Evolutionary conservation across 306 rosid genomes (phyloP), one percentile per base, ranked within the genome.

Genomic region (Arachis stenosperma): DNA sequence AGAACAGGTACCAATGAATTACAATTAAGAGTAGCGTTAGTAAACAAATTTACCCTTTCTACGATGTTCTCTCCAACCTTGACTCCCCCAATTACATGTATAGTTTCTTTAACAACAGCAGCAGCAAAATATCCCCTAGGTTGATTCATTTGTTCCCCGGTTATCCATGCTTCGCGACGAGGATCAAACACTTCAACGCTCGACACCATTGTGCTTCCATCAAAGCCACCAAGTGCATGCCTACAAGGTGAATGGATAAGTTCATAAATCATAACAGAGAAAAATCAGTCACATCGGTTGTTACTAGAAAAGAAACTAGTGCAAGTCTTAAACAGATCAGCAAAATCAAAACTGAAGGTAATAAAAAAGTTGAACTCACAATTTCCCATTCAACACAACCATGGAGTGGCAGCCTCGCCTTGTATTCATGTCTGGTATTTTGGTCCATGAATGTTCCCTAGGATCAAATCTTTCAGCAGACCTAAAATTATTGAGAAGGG

Each of bases 381-480:
- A 62, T 51, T 84, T 86, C 43, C 81, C 88, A n/a, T 90, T 83
- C 29, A 83, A 79, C 22, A 71, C 86, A 65, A 83, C 89, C 82
- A 82, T 71, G 13, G 78, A 53, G 36, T 74, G 78, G 65, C 78
- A 74, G 30, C 71, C 78, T 47, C 78, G 63, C 71, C 64, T 74
- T 64, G 78, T 41, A 53, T 72, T 75, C 96, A 86, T 88, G 72
- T 55, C 27, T 12, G 87, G 75, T 57, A 73, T 84, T 81, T 67
- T 85, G 53, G 78, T 81, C 96, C 96, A 88, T 17, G 79, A 70
- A 67, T 86, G 89, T 67, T 88, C 91, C 80, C 93, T 81, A 27
- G 90, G 86, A 68, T 90, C 96, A 60, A 88, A 90, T 76, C 81
- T 86, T 78, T 86, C 93, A 50, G 87, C 88, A 29, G 92, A 81